Evolutionary conservation across 192 early-diverging fungal species (phyloP).

Genomic region (Neocallimastix lanati): DNA sequence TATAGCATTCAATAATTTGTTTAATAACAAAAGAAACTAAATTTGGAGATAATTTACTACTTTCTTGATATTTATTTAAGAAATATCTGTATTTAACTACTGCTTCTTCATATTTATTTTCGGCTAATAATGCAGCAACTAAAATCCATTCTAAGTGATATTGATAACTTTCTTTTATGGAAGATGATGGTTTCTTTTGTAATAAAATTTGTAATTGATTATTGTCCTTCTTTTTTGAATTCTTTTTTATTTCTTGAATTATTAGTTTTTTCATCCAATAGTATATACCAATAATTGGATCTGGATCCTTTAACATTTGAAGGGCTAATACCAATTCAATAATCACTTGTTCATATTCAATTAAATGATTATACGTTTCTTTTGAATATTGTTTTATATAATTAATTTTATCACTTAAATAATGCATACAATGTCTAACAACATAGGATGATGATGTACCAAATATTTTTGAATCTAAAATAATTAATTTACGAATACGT

Average conservation of each 20-base stretch:
- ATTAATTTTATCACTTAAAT: conserved; percentile 1
- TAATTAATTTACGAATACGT: conserved; percentile 28
- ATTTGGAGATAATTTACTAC: background rate
- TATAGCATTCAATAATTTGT: background rate
- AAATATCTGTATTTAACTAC: background rate
- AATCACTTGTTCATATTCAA: background rate
- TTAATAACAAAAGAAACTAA: background rate
- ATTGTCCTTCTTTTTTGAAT: background rate
- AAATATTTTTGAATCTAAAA: conserved; percentile 25
- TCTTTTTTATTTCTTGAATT: conserved; percentile 1
- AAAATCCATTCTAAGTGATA: conserved; percentile 4
- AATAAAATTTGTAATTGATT: background rate
- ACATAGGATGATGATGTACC: background rate
- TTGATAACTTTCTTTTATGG: background rate
- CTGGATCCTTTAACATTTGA: conserved; percentile 8
- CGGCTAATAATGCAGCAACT: background rate
- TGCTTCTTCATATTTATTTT: background rate
- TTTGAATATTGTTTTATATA: conserved; percentile 1
- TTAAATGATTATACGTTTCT: conserved; percentile 3
- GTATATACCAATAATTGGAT: conserved; percentile 8
- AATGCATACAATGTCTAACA: background rate
- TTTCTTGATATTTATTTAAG: background rate
- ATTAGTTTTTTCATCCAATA: conserved; percentile 7
- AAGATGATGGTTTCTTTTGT: background rate
- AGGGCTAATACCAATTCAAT: background rate